Conservation (phyloP, 2,329 filamentous ascomycete species). For the Colletotrichum karsti region DNA sequence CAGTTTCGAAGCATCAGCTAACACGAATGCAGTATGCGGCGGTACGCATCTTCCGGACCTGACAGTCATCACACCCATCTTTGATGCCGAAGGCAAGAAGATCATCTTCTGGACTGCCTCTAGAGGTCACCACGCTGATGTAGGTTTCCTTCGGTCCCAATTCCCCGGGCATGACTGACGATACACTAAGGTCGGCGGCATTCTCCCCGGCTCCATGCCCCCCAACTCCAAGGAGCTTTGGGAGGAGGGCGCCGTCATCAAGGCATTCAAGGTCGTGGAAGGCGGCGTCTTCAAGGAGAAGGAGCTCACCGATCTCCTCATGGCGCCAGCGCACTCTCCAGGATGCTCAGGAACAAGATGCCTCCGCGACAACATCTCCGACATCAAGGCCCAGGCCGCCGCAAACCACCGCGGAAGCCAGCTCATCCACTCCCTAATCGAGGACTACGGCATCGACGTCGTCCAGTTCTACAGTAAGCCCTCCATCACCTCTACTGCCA, state of each 20-base stretch:
- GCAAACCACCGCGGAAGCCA: constrained; percentile 88
- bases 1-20: background rate
- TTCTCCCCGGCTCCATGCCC: constrained; percentile 85
- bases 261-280: constrained; percentile 76
- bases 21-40: constrained; percentile 39
- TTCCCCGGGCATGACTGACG: background rate
- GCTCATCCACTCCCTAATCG: constrained; percentile 75
- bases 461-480: constrained; percentile 65
- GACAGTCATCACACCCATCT: constrained; percentile 46
- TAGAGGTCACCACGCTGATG: constrained; percentile 78
- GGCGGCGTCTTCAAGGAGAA: constrained; percentile 83
- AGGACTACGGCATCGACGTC: constrained; percentile 75
- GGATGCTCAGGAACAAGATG: constrained; percentile 83
- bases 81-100: constrained; percentile 48
- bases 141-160: background rate
- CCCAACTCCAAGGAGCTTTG: constrained; percentile 73
- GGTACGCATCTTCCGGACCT: constrained; percentile 49
- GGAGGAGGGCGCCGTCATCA: constrained; percentile 72
- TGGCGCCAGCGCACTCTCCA: constrained; percentile 77
- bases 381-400: constrained; percentile 86
- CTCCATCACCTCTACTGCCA: background rate
- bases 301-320: constrained; percentile 74
- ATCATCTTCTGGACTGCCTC: constrained; percentile 65
- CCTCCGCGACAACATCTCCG: constrained; percentile 84
- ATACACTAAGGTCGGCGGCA: constrained; percentile 71